Conservation (phyloP, 768 basidiomycete species). For the Rhodosporidiobolus odoratus region DNA sequence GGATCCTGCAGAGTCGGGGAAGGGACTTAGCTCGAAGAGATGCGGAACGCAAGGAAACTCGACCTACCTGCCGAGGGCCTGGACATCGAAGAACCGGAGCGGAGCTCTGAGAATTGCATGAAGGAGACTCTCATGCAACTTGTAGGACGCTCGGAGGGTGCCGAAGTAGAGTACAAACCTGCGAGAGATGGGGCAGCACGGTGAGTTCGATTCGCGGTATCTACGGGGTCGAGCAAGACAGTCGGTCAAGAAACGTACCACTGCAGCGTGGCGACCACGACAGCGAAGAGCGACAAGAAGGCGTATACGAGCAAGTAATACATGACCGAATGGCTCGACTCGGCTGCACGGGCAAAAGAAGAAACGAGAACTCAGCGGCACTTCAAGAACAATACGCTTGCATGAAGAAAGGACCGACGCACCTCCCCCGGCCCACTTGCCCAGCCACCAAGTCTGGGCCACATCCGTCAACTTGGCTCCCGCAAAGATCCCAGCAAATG, state of each 20-base stretch:
- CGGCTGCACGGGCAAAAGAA: conserved; percentile 7
- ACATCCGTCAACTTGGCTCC: conserved; percentile 36
- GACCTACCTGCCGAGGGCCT: conserved; percentile 38
- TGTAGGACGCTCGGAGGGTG: conserved; percentile 27
- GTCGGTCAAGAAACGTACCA: conserved; percentile 21
- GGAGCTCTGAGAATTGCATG: conserved; percentile 39
- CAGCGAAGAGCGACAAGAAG: conserved; percentile 27
- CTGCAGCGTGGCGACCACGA: conserved; percentile 35
- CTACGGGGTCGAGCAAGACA: too few species aligned
- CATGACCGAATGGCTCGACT: conserved; percentile 8
- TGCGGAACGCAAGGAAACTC: conserved; percentile 20
- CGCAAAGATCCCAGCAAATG: conserved; percentile 34
- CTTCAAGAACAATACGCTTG: too few species aligned
- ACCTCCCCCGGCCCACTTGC: conserved; percentile 33
- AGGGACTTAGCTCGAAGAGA: neutral
- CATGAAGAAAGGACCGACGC: conserved; percentile 3
- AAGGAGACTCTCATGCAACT: conserved; percentile 36
- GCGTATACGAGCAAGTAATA: conserved; percentile 41
- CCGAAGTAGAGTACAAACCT: conserved; percentile 41
- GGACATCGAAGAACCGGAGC: conserved; percentile 43
- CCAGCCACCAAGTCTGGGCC: conserved; percentile 38
- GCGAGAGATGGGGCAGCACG: neutral
- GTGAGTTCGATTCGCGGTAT: too few species aligned
- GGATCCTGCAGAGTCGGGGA: conserved; percentile 14
- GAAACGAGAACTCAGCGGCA: neutral